A percentile compares a stretch with the other conserved stretches of the same genome.
These are phyloP conservation scores for Nitzschia palea DNA, from an alignment of 108 stramenopile species.

Conservation along the genomic window DNA sequence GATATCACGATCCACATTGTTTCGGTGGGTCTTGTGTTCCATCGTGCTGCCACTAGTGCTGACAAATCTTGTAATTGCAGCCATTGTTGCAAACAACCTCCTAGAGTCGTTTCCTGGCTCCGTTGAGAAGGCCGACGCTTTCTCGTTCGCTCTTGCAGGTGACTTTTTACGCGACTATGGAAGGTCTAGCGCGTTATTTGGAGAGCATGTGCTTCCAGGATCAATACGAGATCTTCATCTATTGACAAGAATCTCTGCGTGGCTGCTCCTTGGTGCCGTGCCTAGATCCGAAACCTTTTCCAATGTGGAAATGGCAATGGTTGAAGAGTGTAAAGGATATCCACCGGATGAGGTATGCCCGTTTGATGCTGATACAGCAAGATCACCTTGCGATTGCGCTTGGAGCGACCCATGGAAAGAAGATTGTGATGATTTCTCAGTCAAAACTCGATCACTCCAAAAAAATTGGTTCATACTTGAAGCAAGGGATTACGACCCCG, in stretches of 20 bases:
- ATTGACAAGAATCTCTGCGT: conserved; percentile 38
- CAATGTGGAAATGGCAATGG: conserved; percentile 25
- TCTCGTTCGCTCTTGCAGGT: conserved; percentile 21
- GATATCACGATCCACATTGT: conserved; percentile 37
- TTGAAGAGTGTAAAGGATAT: conserved; percentile 55
- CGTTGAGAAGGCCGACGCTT: conserved; percentile 23
- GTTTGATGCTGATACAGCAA: conserved; percentile 9
- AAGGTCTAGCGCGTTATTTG: conserved; percentile 16
- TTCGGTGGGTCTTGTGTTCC: conserved; percentile 46
- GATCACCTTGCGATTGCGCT: conserved; percentile 45
- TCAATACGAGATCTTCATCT: conserved; percentile 47
- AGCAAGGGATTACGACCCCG: conserved; percentile 28
- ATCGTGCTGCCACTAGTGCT: conserved; percentile 53
- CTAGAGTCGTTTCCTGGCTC: conserved; percentile 19
- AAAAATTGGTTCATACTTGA: conserved; percentile 30
- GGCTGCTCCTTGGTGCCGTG: conserved; percentile 55
- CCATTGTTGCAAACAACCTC: conserved; percentile 31
- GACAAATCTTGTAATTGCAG: conserved; percentile 31
- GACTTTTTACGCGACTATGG: conserved; percentile 12
- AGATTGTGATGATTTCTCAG: conserved; percentile 17
- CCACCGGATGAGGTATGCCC: conserved; percentile 24
- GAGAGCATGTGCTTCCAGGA: conserved; percentile 16
- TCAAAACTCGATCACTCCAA: conserved; percentile 34
- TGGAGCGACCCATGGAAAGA: conserved; percentile 44
- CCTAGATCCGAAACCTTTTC: conserved; percentile 34